These are phyloP conservation scores for Metroxylon sagu DNA, from an alignment of 176 grass and related monocot genomes.

Conservation along the genomic window DNA sequence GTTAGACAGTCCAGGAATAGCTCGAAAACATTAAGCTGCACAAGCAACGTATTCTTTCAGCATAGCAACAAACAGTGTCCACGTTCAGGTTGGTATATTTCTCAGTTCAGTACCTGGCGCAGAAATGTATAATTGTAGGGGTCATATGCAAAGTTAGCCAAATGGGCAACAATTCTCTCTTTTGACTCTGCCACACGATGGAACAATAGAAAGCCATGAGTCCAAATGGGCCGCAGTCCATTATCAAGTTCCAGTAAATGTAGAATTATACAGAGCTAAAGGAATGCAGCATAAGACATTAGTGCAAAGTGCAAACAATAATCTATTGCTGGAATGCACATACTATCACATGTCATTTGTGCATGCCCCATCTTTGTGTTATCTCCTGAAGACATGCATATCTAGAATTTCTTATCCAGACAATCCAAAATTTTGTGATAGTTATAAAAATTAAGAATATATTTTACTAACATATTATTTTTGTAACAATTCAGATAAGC, in stretches of 20 bases:
- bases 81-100: neutral
- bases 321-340: no score
- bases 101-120: conserved; percentile 42
- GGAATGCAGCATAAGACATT: neutral
- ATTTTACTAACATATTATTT: no score
- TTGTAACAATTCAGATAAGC: no score
- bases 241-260: neutral
- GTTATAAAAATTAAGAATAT: no score
- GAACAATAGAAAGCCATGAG: conserved; percentile 2
- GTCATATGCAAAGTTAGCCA: conserved; percentile 85
- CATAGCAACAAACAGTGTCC: neutral
- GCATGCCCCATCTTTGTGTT: no score
- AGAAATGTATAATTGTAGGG: conserved; percentile 79
- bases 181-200: conserved; percentile 45
- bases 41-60: neutral
- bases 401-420: no score
- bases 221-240: neutral
- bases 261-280: neutral
- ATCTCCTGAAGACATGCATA: no score
- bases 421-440: no score
- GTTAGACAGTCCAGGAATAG: conserved; percentile 93
- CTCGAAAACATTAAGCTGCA: conserved; percentile 81
- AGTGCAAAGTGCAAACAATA: neutral
- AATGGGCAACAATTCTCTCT: conserved; percentile 75
- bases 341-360: no score